Conservation (phyloP, 139 green algal species). For the Chlamydomonas sphaeroides region DNA sequence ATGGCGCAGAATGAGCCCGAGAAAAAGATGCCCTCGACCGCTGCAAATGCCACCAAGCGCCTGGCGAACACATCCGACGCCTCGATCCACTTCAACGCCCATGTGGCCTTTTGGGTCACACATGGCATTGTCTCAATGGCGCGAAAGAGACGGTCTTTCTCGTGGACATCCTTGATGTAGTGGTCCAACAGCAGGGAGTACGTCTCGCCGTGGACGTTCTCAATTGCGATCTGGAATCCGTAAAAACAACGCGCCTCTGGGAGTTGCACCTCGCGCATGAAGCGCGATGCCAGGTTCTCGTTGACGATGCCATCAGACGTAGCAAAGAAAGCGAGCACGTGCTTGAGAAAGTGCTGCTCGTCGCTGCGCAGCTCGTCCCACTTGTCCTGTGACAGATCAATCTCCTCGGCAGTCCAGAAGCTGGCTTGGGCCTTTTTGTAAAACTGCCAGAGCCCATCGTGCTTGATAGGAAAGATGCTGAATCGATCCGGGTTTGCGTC, state of each 20-base stretch:
- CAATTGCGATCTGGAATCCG: conserved; percentile 89
- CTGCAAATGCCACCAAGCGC: conserved; percentile 94
- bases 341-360: conserved; percentile 86
- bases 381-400: conserved; percentile 81
- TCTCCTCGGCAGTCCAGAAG: conserved; percentile 87
- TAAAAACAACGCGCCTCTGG: conserved; percentile 89
- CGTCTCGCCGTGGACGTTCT: conserved; percentile 76
- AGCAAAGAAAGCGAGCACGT: conserved; percentile 93
- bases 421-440: conserved; percentile 84
- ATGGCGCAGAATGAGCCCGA: conserved; percentile 96
- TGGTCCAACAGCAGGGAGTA: conserved; percentile 82
- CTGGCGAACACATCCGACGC: conserved; percentile 77
- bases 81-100: conserved; percentile 55
- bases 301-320: conserved; percentile 89
- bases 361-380: conserved; percentile 69
- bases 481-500: too few relatives aligned
- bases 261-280: conserved; percentile 78
- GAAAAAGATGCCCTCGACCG: conserved; percentile 99
- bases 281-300: conserved; percentile 80
- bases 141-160: conserved; percentile 68
- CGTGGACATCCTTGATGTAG: conserved; percentile 67
- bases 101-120: conserved; percentile 68
- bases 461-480: conserved; percentile 59
- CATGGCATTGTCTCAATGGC: conserved; percentile 73
- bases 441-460: conserved; percentile 64